A percentile compares a stretch with the other conserved stretches of the same genome.
These are phyloP conservation scores for Coemansia sp. DNA, from an alignment of 192 early-diverging fungal species.

Conservation along the genomic window DNA sequence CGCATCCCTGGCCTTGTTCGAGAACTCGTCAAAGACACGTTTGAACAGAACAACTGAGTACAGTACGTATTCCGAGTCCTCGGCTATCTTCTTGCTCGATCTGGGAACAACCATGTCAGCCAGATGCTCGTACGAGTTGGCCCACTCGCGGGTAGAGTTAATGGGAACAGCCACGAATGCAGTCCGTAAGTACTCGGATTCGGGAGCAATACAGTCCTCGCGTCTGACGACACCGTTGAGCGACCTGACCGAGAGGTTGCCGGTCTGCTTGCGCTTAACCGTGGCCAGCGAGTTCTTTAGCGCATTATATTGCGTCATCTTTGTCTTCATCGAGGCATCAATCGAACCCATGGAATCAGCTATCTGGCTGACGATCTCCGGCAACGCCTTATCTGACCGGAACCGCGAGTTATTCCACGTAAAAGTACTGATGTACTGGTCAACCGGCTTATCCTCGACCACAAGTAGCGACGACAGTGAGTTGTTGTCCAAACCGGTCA, in stretches of 20 bases:
- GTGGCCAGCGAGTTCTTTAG: constrained; percentile 79
- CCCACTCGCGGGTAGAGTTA: constrained; percentile 80
- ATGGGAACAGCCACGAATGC: constrained; percentile 94
- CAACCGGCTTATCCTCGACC: constrained; percentile 66
- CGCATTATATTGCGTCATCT: constrained; percentile 82
- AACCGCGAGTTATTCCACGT: constrained; percentile 98
- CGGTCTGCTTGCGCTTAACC: constrained; percentile 78
- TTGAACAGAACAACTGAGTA: constrained; percentile 92
- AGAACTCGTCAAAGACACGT: constrained; percentile 87
- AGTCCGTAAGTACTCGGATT: constrained; percentile 94
- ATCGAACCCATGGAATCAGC: constrained; percentile 82
- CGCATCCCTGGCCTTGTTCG: constrained; percentile 82
- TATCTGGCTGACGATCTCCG: constrained; percentile 79
- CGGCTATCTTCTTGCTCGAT: constrained; percentile 84
- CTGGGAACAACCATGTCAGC: constrained; percentile 96
- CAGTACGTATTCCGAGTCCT: constrained; percentile 94
- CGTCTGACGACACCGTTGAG: constrained; percentile 89
- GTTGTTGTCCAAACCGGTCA: constrained; percentile 37
- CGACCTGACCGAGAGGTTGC: constrained; percentile 87
- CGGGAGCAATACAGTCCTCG: constrained; percentile 78
- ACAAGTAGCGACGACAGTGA: constrained; percentile 11
- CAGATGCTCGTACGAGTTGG: constrained; percentile 82
- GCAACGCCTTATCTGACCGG: constrained; percentile 85
- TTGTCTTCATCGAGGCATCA: constrained; percentile 88
- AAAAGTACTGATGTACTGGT: constrained; percentile 83